Evolutionary conservation across 2,329 filamentous ascomycete species (phyloP).

Genomic region (Cylindrodendrum hubeiense): DNA sequence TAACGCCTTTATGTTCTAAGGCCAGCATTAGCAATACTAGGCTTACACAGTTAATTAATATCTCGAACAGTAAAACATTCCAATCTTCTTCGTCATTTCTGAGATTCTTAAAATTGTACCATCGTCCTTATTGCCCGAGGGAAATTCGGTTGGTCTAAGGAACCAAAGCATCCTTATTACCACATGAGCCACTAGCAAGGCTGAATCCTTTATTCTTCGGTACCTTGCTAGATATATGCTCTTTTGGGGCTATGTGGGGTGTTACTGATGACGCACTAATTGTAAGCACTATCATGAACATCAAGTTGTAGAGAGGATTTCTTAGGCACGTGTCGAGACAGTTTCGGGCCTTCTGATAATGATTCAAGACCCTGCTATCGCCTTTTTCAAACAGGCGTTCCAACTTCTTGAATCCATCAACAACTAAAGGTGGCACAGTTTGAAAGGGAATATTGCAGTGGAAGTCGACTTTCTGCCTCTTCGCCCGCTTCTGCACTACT

Average conservation of each 20-base stretch:
- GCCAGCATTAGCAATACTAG: no score
- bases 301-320: conserved; percentile 4
- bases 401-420: not conserved
- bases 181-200: not conserved
- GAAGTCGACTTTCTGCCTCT: not conserved
- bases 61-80: not conserved
- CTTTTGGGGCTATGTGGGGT: not conserved
- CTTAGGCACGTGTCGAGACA: not conserved
- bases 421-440: not conserved
- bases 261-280: not conserved
- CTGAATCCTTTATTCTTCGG: conserved; percentile 2
- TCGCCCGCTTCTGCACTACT: not conserved
- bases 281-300: not conserved
- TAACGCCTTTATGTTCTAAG: conserved; percentile 3
- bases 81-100: conserved; percentile 13
- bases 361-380: not conserved
- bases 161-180: conserved; percentile 15
- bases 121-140: not conserved
- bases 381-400: not conserved
- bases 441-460: not conserved
- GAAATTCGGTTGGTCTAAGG: not conserved
- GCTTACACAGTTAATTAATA: no score
- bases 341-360: not conserved
- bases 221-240: not conserved
- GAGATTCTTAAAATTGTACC: not conserved